Percentiles rank a stretch among this genome's conserved stretches.
Evolutionary conservation across 1,139 yeast species (phyloP).

Genomic region (Blastobotrys capitulatus): DNA sequence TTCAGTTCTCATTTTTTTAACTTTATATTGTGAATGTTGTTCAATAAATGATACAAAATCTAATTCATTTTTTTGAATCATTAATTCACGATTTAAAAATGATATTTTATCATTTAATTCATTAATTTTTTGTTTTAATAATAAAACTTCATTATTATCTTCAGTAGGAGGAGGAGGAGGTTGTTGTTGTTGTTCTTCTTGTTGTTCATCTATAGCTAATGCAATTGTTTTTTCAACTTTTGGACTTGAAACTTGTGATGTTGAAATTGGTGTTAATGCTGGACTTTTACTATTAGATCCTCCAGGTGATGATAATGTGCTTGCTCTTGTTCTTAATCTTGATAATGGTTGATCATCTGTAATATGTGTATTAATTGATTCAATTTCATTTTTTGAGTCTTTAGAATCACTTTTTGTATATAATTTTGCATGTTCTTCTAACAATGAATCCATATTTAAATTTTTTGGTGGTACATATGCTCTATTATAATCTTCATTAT

Average conservation of each 20-base stretch:
- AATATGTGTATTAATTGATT: neutral
- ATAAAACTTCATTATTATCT: neutral
- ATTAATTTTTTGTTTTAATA: slow-evolving; percentile 1
- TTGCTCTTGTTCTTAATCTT: neutral
- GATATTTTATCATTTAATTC: slow-evolving; percentile 5
- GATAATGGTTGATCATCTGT: neutral
- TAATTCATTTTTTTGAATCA: slow-evolving; percentile 55
- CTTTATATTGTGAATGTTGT: slow-evolving; percentile 45
- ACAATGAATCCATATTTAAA: slow-evolving; percentile 3
- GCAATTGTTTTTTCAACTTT: slow-evolving; percentile 1
- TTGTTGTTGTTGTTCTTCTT: too few relatives aligned
- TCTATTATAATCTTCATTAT: neutral
- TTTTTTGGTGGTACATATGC: neutral
- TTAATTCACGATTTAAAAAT: slow-evolving; percentile 43
- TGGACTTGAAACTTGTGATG: slow-evolving; percentile 11
- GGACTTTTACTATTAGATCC: slow-evolving; percentile 9
- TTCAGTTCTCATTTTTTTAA: slow-evolving; percentile 37
- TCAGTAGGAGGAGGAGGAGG: too few relatives aligned
- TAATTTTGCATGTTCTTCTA: slow-evolving; percentile 10
- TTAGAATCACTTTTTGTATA: slow-evolving; percentile 4
- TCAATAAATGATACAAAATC: slow-evolving; percentile 56
- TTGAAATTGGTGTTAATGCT: slow-evolving; percentile 8
- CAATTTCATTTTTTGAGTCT: neutral
- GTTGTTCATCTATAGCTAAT: too few relatives aligned
- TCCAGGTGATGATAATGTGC: slow-evolving; percentile 14